phyloP scores from a whole-genome alignment of 1,284 basidiomycete genomes.

The Ustilago trichophora region DNA sequence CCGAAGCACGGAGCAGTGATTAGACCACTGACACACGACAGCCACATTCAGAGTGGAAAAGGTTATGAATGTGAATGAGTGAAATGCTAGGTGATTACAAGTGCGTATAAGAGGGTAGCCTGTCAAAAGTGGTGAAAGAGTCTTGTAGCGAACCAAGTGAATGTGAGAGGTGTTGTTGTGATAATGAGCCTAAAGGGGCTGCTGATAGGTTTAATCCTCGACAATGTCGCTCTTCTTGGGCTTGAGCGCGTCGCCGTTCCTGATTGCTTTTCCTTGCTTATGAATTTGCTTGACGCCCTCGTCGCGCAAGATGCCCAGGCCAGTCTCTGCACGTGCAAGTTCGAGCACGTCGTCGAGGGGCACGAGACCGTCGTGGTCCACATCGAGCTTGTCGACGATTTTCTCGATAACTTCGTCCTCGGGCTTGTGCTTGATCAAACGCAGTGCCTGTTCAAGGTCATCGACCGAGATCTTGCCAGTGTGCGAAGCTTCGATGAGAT shows the following conservation, averaged over 20 bases:
- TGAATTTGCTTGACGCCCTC: constrained; percentile 57
- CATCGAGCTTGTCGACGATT: constrained; percentile 91
- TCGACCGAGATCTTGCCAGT: constrained; percentile 90
- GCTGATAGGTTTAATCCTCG: constrained; percentile 32
- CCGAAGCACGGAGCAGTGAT: too few species aligned
- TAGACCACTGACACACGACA: too few species aligned
- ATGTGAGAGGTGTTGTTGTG: background rate
- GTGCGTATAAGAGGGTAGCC: too few species aligned
- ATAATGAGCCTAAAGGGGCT: too few species aligned
- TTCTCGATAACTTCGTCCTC: constrained; percentile 88
- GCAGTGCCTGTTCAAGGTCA: constrained; percentile 88
- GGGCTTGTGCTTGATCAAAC: constrained; percentile 90
- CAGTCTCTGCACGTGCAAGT: constrained; percentile 66
- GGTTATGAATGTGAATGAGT: too few species aligned
- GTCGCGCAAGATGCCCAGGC: constrained; percentile 63
- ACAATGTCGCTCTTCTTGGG: constrained; percentile 61
- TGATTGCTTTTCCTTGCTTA: constrained; percentile 48
- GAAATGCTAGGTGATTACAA: background rate
- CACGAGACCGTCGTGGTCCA: constrained; percentile 94
- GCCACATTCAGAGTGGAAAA: too few species aligned
- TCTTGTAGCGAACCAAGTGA: background rate
- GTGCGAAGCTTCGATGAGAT: constrained; percentile 90
- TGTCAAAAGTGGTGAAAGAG: background rate
- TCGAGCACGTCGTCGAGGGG: constrained; percentile 67
- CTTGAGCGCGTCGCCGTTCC: constrained; percentile 33